phyloP scores from a whole-genome alignment of 768 basidiomycete genomes.

The Agaricus blazei region DNA sequence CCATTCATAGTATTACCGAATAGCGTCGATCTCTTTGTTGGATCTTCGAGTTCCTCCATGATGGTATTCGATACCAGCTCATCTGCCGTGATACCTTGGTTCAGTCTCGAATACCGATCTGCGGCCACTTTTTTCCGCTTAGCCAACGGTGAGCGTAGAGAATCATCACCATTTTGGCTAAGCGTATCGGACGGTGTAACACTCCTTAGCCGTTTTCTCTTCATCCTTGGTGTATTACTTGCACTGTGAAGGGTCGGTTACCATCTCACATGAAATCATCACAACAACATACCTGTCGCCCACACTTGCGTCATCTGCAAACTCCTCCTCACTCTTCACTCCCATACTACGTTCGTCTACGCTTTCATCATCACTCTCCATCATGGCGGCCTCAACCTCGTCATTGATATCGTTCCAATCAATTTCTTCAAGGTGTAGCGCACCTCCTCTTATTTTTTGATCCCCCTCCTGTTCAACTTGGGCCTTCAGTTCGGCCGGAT shows the following conservation, averaged over 20 bases:
- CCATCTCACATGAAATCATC: not conserved
- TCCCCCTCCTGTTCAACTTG: slow-evolving; percentile 19
- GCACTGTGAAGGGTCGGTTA: slow-evolving; percentile 18
- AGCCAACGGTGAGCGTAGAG: slow-evolving; percentile 62
- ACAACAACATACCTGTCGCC: slow-evolving; percentile 3
- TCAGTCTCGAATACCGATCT: slow-evolving; percentile 63
- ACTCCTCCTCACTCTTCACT: slow-evolving; percentile 51
- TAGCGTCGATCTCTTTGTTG: slow-evolving; percentile 12
- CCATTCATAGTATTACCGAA: slow-evolving; percentile 11
- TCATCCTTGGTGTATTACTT: slow-evolving; percentile 37
- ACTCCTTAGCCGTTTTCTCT: slow-evolving; percentile 69
- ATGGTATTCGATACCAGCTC: slow-evolving; percentile 29
- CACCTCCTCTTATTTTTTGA: slow-evolving; percentile 12
- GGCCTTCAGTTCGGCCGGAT: slow-evolving; percentile 23
- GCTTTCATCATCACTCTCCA: slow-evolving; percentile 68
- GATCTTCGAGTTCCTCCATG: slow-evolving; percentile 15
- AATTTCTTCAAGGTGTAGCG: slow-evolving; percentile 54
- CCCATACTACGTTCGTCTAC: slow-evolving; percentile 32
- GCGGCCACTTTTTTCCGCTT: slow-evolving; percentile 77
- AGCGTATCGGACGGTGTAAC: slow-evolving; percentile 58
- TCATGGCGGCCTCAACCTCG: slow-evolving; percentile 85
- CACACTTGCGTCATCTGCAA: slow-evolving; percentile 45
- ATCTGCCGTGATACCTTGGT: slow-evolving; percentile 57
- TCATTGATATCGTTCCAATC: slow-evolving; percentile 83
- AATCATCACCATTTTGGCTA: slow-evolving; percentile 28